Base-by-base conservation (phyloP, 2,329 filamentous ascomycete species). In the Penicillium sclerotigenum region DNA sequence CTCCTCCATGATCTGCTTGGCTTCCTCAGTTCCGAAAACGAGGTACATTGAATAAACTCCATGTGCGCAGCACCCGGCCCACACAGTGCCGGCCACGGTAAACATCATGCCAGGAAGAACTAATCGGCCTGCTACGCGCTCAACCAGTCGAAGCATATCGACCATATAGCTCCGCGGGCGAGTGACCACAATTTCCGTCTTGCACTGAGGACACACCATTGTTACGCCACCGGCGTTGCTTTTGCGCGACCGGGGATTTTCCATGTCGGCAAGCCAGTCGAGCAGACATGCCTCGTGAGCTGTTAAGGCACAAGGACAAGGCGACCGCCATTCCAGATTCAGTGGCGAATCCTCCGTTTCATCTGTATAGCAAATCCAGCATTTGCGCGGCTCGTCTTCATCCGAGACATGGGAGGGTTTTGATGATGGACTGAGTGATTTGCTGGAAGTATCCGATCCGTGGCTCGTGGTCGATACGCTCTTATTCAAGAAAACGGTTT, bases 191-290 rank as follows among this genome's bases (percentile, higher is more conserved):
- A 97, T 96, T 62, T 85, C 82, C 2, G 86, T 83, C 72, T 96
- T 94, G 81, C 94, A 99, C 60, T 96, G 89, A 2, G 93, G 93
- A 70, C 94, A 99, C 52, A 84, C 78, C 60, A 97, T 85, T 59
- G 86, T 86, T 52, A 85, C 84, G 28, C 70, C 71, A 20, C 71
- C 79, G 71, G 69, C 82, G 73, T 71, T 72, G 63, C 77, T 73
- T 61, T 77, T 75, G 58, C 78, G 68, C 18, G 82, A 75, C 36
- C 77, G 81, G 1, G 83, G 83, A 22, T 82, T 79, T 75, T 97
- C 91, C 69, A 91, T 84, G 69, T 96, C 91, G n/a, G 90, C 88
- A 18, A 97, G 88, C 92, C 92, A 99, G 67, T 91, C 88, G 37
- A 97, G 80, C 62, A 97, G 81, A 71, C 92, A 96, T 58, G 86